Percentiles rank a stretch among this genome's conserved stretches.
phyloP scores from a whole-genome alignment of 1,284 basidiomycete genomes.

The Rhodotorula sp. region DNA sequence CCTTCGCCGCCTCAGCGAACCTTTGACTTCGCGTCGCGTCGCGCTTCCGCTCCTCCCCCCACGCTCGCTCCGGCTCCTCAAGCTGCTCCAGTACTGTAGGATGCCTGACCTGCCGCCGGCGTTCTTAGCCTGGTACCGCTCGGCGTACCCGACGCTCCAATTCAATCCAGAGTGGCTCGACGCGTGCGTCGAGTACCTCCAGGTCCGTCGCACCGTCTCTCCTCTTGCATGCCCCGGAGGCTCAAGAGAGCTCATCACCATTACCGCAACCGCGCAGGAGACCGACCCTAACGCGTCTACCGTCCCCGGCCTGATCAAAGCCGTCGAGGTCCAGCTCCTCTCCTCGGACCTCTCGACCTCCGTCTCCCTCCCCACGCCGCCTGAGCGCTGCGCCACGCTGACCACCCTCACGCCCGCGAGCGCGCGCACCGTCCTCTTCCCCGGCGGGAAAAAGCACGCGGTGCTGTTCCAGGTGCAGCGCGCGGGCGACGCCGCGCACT shows the following conservation, averaged over 20 bases:
- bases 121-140: conserved; percentile 34
- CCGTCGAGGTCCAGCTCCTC: conserved; percentile 43
- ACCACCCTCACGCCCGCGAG: neutral
- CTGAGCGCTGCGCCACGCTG: neutral
- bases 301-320: conserved; percentile 37
- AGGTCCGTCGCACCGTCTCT: conserved; percentile 22
- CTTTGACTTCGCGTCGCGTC: neutral
- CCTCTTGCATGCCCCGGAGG: too few relatives aligned
- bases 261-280: neutral
- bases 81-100: too few relatives aligned
- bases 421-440: conserved; percentile 1
- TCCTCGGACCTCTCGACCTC: conserved; percentile 43
- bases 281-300: conserved; percentile 20
- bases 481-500: conserved; percentile 33
- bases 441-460: neutral
- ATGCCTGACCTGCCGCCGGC: conserved; percentile 14
- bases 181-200: conserved; percentile 40
- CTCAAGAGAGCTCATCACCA: rapidly evolving
- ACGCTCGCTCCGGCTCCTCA: neutral
- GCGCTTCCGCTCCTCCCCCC: neutral
- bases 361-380: conserved; percentile 3
- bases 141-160: conserved; percentile 37
- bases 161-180: conserved; percentile 43
- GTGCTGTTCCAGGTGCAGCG: conserved; percentile 35
- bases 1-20: too few relatives aligned